Conservation (phyloP, 75 land plant genomes). For the Cryptomeria japonica region DNA sequence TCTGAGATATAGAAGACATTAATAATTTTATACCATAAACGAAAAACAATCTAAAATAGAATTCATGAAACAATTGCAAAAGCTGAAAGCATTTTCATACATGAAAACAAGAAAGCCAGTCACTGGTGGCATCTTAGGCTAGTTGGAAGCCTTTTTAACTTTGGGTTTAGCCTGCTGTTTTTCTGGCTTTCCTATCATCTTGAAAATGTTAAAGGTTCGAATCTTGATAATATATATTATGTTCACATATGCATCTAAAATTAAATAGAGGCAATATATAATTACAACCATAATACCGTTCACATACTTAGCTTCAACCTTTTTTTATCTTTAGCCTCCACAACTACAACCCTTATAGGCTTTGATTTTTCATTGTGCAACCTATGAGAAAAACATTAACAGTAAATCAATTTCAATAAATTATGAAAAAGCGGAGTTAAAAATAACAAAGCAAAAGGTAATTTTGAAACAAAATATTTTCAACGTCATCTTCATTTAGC, state of each 20-base stretch:
- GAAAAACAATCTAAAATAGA: background rate
- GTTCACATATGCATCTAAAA: background rate
- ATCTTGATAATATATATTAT: background rate
- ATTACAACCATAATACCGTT: background rate
- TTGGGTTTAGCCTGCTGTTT: slow-evolving; percentile 13
- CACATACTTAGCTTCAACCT: slow-evolving; percentile 1
- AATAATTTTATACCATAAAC: background rate
- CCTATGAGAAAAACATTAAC: background rate
- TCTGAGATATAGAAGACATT: background rate
- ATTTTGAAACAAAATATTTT: background rate
- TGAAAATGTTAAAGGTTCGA: background rate
- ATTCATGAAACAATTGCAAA: background rate
- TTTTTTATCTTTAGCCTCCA: background rate
- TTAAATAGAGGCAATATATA: background rate
- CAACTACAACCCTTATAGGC: background rate
- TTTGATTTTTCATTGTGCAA: slow-evolving; percentile 2
- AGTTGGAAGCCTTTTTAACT: slow-evolving; percentile 30
- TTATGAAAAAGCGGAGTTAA: background rate
- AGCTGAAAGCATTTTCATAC: slow-evolving; percentile 16
- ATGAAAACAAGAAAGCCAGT: slow-evolving; percentile 42
- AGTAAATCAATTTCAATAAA: background rate
- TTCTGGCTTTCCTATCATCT: slow-evolving; percentile 27
- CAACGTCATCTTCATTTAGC: background rate
- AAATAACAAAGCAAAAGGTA: background rate
- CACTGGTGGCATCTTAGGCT: slow-evolving; percentile 41